Base-by-base conservation (phyloP, 75 land plant species). In the Pinus albicaulis region DNA sequence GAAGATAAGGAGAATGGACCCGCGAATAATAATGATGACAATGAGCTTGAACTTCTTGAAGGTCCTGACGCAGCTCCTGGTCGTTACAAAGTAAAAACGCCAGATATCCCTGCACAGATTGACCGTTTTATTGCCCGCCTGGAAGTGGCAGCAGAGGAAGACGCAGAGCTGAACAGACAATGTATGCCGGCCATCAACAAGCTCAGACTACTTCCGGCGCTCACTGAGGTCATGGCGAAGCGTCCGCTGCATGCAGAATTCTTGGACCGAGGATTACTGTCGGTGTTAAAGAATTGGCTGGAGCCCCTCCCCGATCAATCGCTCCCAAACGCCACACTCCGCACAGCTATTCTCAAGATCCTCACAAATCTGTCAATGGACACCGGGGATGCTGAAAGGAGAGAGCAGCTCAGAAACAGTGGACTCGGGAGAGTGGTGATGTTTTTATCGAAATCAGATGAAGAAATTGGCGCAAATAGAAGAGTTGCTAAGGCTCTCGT, bases 241-340 rank as follows among this genome's bases (percentile, higher is more conserved):
- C 77, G 82, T 23, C 82, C 80, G 15, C 38, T 73, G 41, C 84
- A 82, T 78, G 34, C 58, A 25, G 82, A 82, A 38, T 82, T 82
- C 58, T 23, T 82, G 61, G 84, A 82, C 64, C 77, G 82, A 3
- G 84, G 84, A 2, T 62, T 82, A 7, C 31, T 82, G 4, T 65
- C 75, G 13, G 68, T 68, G 2, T 66, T 82, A 20, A 82, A 82
- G 82, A 74, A 79, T 26, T 82, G 84, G 84, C 77, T 82, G 23
- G 82, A 82, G 59, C 82, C 84, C 5, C 76, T 82, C 14, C 84
- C 84, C 17, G 82, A 82, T n/a, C 77, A 82, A 14, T 82, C 82
- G 13, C 69, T 82, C 22, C 84, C 84, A 4, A 80, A 82, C 65
- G 59, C 70, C 57, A 80, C 80, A 62, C 74, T 82, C 31, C 77